phyloP scores from a whole-genome alignment of 2,329 filamentous ascomycete genomes.

The Penicillium sp. region DNA sequence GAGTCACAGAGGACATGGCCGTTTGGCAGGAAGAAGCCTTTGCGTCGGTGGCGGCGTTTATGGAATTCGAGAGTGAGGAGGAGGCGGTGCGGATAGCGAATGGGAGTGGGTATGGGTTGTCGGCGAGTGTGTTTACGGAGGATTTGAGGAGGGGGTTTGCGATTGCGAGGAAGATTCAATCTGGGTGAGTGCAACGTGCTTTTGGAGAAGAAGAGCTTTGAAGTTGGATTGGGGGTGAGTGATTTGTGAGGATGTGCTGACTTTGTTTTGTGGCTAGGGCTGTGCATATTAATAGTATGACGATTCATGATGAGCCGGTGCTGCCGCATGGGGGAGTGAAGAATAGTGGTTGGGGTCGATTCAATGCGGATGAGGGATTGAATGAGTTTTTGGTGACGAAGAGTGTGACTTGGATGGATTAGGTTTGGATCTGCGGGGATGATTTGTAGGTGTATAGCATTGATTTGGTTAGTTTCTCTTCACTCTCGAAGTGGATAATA shows the following conservation, averaged over 20 bases:
- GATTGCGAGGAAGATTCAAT: constrained; percentile 66
- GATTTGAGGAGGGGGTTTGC: constrained; percentile 65
- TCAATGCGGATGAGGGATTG: constrained; percentile 60
- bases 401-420: constrained; percentile 64
- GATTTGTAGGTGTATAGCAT: neutral
- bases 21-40: constrained; percentile 77
- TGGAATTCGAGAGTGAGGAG: constrained; percentile 64
- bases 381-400: constrained; percentile 68
- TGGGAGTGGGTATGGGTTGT: constrained; percentile 77
- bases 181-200: constrained; percentile 52
- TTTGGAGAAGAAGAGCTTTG: too few species aligned
- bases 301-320: constrained; percentile 65
- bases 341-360: constrained; percentile 65
- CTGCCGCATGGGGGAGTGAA: constrained; percentile 70
- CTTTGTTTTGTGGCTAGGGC: constrained; percentile 30
- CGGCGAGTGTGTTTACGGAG: constrained; percentile 72
- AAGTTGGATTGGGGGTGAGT: neutral
- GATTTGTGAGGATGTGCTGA: constrained; percentile 8
- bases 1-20: constrained; percentile 72
- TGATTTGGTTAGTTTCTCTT: neutral
- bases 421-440: neutral
- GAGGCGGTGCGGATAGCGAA: constrained; percentile 76
- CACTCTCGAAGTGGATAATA: neutral
- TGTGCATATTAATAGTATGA: constrained; percentile 71
- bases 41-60: constrained; percentile 72